Evolutionary conservation across 805 yeast species (phyloP), one percentile per base, ranked within the genome.

Genomic region (Suhomyces sp.): DNA sequence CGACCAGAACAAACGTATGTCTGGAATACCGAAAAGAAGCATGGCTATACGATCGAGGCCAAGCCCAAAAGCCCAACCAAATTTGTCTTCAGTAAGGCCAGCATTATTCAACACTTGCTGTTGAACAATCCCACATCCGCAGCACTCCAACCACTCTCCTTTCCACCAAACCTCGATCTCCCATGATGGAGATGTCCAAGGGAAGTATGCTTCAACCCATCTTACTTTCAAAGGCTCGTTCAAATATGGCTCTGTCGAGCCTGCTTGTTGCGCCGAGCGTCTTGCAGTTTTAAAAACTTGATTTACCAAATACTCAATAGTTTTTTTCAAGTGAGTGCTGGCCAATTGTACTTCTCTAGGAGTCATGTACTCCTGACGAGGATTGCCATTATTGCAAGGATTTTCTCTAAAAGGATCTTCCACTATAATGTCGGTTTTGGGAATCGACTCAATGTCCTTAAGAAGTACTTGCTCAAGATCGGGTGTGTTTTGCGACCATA

Each of bases 81-180:
- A 77, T 21, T 84, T 80, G 53, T 83, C 78, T 21, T 78, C 71
- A 4, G 59, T 53, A 48, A 85, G 75, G 0, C 89, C 96, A 1
- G 97, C 81, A 58, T 86, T 87, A 20, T 81, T 73, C 37, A 90
- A 75, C 0, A 93, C 96, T 47, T 83, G 83, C 58, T 89, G 86
- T 58, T 83, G 84, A 6, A 91, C 96, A 35, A 93, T 78, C 22
- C 99, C 99, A 71, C 96, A 89, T 0, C 99, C 99, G 63, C 97
- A 89, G 66, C 96, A 85, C 72, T 94, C 99, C 33, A 94, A 77
- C 99, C 99, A 94, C 59, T 92, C 96, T 48, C 94, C 96, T 65
- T 91, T 89, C 97, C 98, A 94, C 92, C 96, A 91, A 4, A 94
- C 97, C 70, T 94, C 99, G 59, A 96, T 90, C 64, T 94, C 97